Base-by-base conservation (phyloP, 331 rosid genomes). In the Saraca asoca region DNA sequence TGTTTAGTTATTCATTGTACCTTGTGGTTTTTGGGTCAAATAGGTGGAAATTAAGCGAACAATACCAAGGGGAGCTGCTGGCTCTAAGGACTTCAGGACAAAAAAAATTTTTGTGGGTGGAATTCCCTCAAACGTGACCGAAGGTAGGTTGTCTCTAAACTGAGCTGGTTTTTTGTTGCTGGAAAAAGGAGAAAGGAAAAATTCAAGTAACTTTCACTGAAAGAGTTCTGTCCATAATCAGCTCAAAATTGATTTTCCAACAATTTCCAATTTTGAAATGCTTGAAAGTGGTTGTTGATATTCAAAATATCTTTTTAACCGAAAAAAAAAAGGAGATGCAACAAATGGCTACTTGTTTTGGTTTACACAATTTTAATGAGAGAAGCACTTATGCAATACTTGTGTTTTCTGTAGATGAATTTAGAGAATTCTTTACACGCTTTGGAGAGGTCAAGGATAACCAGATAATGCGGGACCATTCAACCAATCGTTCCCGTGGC, bases 21-120 rank as follows among this genome's bases (percentile, higher is more conserved):
- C 66, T 70, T 61, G 15, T 69, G 78, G 67, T 65, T 52, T 75
- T 71, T 64, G 72, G 64, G 59, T 62, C 68, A 43, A 35, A 19
- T 74, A 94, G 98, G 98, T 94, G 76, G 98, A 94, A 69, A 94
- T 94, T 84, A 94, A 94, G 88, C 83, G 98, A 72, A 94, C 98
- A 15, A 94, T 94, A 70, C 98, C 98, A 0, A 85, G 91, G 86
- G 98, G 96, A 57, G 83, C 96, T 59, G 83, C 65, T 71, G 94
- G 95, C 60, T 86, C 96, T 61, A 87, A 81, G 79, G 98, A 94
- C 77, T 90, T 94, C 78, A 94, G 84, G 91, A 94, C 98, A 11
- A 94, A 85, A 85, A 94, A 94, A 80, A 86, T 94, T 38, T 94
- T 94, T 69, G 98, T 90, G 58, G 98, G 98, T 53, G 98, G 98